phyloP scores from a whole-genome alignment of 768 basidiomycete species.

The Amanita pseudoporphyria region DNA sequence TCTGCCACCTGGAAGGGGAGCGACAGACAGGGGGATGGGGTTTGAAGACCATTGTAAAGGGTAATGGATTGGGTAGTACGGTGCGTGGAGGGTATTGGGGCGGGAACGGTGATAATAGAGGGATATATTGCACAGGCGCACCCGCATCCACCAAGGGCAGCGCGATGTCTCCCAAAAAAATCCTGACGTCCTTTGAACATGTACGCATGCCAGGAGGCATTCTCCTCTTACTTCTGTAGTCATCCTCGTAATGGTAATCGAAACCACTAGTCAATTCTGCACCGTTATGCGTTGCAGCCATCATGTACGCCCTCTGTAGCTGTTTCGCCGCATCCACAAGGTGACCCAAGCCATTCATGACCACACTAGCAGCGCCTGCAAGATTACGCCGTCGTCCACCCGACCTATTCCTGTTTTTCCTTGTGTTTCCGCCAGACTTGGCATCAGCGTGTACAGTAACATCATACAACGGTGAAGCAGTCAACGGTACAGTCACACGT shows the following conservation, averaged over 20 bases:
- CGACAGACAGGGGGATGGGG: constrained; percentile 2
- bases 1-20: constrained; percentile 2
- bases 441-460: no score
- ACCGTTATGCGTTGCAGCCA: constrained; percentile 40
- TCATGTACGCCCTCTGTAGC: constrained; percentile 49
- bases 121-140: constrained; percentile 28
- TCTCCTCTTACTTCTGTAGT: constrained; percentile 1
- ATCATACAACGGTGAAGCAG: background rate
- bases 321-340: constrained; percentile 39
- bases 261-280: constrained; percentile 18
- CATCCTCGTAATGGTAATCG: constrained; percentile 13
- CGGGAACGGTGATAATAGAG: constrained; percentile 23
- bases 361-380: background rate
- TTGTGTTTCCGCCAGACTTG: background rate
- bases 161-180: constrained; percentile 24
- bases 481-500: background rate
- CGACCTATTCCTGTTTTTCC: background rate
- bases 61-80: constrained; percentile 22
- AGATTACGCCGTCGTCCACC: background rate
- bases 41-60: constrained; percentile 21
- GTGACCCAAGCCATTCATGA: constrained; percentile 1
- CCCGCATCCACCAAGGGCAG: background rate
- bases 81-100: constrained; percentile 16
- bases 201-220: constrained; percentile 35
- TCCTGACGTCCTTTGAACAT: constrained; percentile 29